Evolutionary conservation across 1,284 basidiomycete species (phyloP).

Genomic region (Cerioporus squamosus): DNA sequence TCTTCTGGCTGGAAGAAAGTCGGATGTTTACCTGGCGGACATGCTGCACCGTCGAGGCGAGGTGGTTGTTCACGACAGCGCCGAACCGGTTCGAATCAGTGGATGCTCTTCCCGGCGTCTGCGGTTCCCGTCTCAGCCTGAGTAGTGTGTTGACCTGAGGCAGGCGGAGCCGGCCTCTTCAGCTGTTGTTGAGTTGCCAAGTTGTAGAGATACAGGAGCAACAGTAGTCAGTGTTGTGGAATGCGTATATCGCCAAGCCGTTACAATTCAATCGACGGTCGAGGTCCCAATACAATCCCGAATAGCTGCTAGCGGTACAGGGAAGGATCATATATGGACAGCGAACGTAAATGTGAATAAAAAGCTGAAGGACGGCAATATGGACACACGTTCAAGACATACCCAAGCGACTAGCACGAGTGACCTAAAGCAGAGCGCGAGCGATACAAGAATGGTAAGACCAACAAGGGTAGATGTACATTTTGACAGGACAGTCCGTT

Average conservation of each 20-base stretch:
- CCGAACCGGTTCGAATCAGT: constrained; percentile 28
- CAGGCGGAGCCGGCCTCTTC: too few relatives aligned
- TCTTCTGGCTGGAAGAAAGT: background rate
- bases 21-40: constrained; percentile 19
- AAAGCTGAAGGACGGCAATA: constrained; percentile 17
- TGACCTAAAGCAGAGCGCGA: background rate
- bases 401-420: background rate
- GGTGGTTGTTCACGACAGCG: constrained; percentile 17
- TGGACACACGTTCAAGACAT: constrained; percentile 14
- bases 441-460: background rate
- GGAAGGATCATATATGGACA: constrained; percentile 27
- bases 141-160: too few relatives aligned
- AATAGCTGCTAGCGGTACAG: constrained; percentile 14
- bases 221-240: too few relatives aligned
- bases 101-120: background rate
- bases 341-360: constrained; percentile 26
- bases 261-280: background rate
- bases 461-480: background rate
- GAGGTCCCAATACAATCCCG: constrained; percentile 10
- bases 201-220: too few relatives aligned
- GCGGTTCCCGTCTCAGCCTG: background rate
- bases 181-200: background rate
- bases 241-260: background rate
- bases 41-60: constrained; percentile 9
- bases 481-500: background rate